phyloP scores from a whole-genome alignment of 179 eudicot species.

The Silene noctiflora region DNA sequence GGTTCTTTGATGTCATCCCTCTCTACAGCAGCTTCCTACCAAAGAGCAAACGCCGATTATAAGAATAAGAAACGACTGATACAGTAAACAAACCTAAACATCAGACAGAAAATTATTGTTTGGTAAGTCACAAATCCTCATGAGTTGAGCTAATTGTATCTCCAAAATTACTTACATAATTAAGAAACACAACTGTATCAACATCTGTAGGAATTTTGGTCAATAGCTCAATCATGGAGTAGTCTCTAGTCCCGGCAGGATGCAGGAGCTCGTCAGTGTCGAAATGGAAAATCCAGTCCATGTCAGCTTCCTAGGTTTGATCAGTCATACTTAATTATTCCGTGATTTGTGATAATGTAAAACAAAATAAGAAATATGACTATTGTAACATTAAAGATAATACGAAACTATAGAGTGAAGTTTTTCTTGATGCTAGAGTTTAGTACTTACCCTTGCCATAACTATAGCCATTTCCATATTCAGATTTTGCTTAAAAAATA shows the following conservation, averaged over 20 bases:
- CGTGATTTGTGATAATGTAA: background rate
- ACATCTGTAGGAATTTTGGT: slow-evolving; percentile 54
- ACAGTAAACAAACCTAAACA: background rate
- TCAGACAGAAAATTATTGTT: background rate
- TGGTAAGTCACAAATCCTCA: background rate
- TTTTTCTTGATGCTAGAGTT: background rate
- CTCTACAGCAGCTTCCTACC: slow-evolving; percentile 48
- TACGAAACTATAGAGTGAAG: background rate
- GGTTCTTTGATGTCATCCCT: slow-evolving; percentile 40
- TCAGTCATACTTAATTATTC: background rate
- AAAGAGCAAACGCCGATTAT: background rate
- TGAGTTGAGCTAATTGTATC: background rate
- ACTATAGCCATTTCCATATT: slow-evolving; percentile 97
- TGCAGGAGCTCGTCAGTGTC: slow-evolving; percentile 85
- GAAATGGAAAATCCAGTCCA: slow-evolving; percentile 93
- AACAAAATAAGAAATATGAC: background rate
- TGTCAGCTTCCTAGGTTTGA: slow-evolving; percentile 47
- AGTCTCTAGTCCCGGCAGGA: slow-evolving; percentile 79
- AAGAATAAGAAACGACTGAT: background rate
- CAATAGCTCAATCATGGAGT: slow-evolving; percentile 59
- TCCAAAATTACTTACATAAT: slow-evolving; percentile 55
- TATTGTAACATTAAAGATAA: background rate
- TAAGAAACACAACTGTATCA: slow-evolving; percentile 69
- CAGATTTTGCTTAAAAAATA: slow-evolving; percentile 87
- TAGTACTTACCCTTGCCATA: slow-evolving; percentile 80